phyloP scores from a whole-genome alignment of 2,329 filamentous ascomycete genomes.

The Zymoseptoria ardabiliae region DNA sequence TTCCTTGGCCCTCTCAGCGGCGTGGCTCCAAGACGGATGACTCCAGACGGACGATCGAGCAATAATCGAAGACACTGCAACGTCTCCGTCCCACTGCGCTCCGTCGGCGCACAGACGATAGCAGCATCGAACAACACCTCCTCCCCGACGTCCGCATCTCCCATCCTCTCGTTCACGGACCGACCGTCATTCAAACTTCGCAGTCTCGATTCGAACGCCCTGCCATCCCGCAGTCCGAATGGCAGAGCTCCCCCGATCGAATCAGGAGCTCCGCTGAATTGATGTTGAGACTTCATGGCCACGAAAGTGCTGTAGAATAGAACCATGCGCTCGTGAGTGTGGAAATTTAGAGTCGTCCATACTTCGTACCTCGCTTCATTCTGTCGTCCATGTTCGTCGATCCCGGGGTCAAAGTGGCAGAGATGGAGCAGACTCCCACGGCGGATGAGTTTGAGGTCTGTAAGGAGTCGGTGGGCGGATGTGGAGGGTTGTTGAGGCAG shows the following conservation, averaged over 20 bases:
- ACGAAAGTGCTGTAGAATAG: slow-evolving; percentile 51
- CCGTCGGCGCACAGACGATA: slow-evolving; percentile 28
- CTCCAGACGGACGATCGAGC: slow-evolving; percentile 43
- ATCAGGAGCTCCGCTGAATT: slow-evolving; percentile 11
- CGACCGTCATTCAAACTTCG: neutral
- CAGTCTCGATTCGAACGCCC: neutral
- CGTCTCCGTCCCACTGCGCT: slow-evolving; percentile 40
- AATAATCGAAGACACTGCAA: slow-evolving; percentile 50
- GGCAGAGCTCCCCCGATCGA: neutral
- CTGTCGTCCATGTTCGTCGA: neutral
- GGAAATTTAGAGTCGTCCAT: slow-evolving; percentile 51
- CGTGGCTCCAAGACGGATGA: slow-evolving; percentile 51
- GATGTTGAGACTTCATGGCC: slow-evolving; percentile 52
- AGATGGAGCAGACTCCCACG: slow-evolving; percentile 34
- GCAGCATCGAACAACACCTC: slow-evolving; percentile 45
- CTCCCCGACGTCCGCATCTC: slow-evolving; percentile 27
- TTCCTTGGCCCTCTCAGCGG: slow-evolving; percentile 46
- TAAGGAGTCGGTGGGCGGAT: slow-evolving; percentile 42
- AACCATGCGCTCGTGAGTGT: slow-evolving; percentile 50
- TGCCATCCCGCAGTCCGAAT: neutral
- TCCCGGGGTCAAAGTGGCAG: slow-evolving; percentile 28
- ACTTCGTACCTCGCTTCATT: slow-evolving; percentile 36
- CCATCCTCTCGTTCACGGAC: neutral
- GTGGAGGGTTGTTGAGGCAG: slow-evolving; percentile 36
- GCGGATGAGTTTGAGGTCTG: slow-evolving; percentile 38